Conservation (phyloP, 495 filamentous ascomycete species). For the Hyaloscypha finlandica region DNA sequence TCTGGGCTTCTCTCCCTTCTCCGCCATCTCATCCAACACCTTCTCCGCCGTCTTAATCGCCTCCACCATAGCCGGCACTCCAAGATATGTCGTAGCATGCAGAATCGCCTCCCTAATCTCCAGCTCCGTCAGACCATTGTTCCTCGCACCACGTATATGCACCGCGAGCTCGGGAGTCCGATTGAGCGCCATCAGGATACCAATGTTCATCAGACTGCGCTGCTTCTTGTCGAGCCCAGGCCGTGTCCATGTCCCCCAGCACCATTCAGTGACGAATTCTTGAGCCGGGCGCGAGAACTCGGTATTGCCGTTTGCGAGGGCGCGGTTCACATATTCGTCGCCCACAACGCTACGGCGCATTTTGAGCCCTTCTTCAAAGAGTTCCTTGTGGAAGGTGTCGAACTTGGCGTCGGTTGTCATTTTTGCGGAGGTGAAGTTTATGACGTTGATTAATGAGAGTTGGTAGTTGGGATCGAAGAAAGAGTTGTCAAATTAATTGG, state of each 20-base stretch:
- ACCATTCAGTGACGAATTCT: slow-evolving; percentile 52
- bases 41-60: slow-evolving; percentile 46
- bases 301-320: slow-evolving; percentile 44
- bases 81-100: slow-evolving; percentile 56
- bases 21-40: slow-evolving; percentile 41
- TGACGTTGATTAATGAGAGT: background rate
- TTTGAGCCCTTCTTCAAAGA: slow-evolving; percentile 56
- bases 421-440: background rate
- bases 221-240: slow-evolving; percentile 56
- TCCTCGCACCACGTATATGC: slow-evolving; percentile 55
- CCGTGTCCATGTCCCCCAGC: slow-evolving; percentile 58
- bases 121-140: slow-evolving; percentile 52
- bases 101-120: slow-evolving; percentile 58
- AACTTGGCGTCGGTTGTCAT: slow-evolving; percentile 39
- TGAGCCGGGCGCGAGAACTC: slow-evolving; percentile 55
- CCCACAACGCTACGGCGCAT: slow-evolving; percentile 54
- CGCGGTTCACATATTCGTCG: slow-evolving; percentile 49
- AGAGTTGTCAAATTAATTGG: background rate
- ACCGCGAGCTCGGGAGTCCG: slow-evolving; percentile 51
- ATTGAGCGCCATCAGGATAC: slow-evolving; percentile 56
- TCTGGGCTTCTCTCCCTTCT: slow-evolving; percentile 36
- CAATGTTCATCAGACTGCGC: slow-evolving; percentile 55
- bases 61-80: slow-evolving; percentile 58
- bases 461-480: background rate
- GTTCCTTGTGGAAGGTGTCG: slow-evolving; percentile 44